Percentiles rank a stretch among this genome's conserved stretches.
phyloP scores from a whole-genome alignment of 1,284 basidiomycete species.

The Naganishia sp. region DNA sequence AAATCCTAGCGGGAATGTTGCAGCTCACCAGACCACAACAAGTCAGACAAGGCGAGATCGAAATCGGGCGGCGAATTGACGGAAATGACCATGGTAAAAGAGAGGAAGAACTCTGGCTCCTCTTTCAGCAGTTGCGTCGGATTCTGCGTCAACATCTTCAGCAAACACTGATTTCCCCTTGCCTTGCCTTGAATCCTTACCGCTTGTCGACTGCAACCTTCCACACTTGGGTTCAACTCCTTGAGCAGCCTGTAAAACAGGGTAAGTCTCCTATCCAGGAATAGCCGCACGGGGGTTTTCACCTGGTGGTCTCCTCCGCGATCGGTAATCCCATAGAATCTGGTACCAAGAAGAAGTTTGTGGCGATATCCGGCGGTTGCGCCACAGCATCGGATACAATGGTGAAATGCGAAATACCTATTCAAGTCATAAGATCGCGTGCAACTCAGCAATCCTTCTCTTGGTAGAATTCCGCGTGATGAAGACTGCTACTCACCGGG shows the following conservation, averaged over 20 bases:
- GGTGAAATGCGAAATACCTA: constrained; percentile 82
- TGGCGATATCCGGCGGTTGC: constrained; percentile 76
- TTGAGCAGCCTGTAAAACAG: constrained; percentile 57
- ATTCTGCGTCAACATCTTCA: constrained; percentile 45
- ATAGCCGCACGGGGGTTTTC: not conserved
- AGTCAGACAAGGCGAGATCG: constrained; percentile 63
- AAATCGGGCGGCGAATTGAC: constrained; percentile 69
- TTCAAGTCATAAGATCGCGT: not conserved
- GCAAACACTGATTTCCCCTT: not conserved
- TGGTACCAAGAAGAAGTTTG: constrained; percentile 91
- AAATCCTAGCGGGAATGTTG: not conserved
- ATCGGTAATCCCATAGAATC: constrained; percentile 75
- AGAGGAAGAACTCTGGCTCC: constrained; percentile 58
- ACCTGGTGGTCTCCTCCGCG: constrained; percentile 74
- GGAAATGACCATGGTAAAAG: constrained; percentile 78
- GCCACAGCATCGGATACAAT: constrained; percentile 71
- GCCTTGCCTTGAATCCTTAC: constrained; percentile 44
- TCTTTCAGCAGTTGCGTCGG: constrained; percentile 63
- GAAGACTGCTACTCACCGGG: constrained; percentile 60
- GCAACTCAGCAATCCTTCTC: not conserved
- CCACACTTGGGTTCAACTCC: constrained; percentile 86
- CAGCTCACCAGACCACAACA: constrained; percentile 65
- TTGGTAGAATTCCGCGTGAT: not conserved
- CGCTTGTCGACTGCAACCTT: constrained; percentile 67
- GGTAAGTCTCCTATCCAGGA: not conserved